phyloP scores from a whole-genome alignment of 371 early-diverging fungal species.

The Mortierella sp. region DNA sequence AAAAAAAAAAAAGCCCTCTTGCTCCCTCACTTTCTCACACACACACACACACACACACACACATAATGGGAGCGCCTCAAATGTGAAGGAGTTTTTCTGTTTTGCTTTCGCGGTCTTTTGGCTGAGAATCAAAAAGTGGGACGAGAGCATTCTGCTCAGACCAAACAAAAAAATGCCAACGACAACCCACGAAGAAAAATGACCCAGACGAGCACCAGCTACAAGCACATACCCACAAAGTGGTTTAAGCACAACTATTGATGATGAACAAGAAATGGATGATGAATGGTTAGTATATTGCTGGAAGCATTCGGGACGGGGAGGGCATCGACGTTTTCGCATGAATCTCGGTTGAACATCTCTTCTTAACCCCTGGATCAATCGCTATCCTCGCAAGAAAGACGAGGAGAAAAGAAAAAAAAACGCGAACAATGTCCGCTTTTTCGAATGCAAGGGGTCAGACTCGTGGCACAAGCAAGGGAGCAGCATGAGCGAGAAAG shows the following conservation, averaged over 20 bases:
- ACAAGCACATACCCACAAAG: conserved; percentile 34
- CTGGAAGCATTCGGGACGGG: neutral
- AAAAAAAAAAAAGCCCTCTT: neutral
- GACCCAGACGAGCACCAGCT: conserved; percentile 2
- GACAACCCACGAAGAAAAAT: neutral
- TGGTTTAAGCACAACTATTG: conserved; percentile 39
- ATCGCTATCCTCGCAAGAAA: neutral
- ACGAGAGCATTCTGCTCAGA: conserved; percentile 15
- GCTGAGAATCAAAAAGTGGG: conserved; percentile 3
- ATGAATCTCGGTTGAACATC: neutral
- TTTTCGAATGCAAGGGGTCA: neutral
- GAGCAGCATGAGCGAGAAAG: neutral
- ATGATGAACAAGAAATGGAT: neutral
- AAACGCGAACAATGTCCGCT: neutral
- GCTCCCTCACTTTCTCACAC: neutral
- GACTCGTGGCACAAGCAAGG: conserved; percentile 3
- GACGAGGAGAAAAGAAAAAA: neutral
- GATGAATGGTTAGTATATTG: neutral
- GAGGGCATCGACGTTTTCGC: neutral
- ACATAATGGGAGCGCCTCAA: neutral
- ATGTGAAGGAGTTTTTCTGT: neutral
- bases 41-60: neutral
- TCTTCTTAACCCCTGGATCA: neutral
- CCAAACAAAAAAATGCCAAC: conserved; percentile 13
- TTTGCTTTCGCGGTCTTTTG: conserved; percentile 5